A percentile compares a stretch with the other conserved stretches of the same genome.
These are phyloP conservation scores for Croton setiger DNA, from an alignment of 441 rosid genomes.

Conservation along the genomic window DNA sequence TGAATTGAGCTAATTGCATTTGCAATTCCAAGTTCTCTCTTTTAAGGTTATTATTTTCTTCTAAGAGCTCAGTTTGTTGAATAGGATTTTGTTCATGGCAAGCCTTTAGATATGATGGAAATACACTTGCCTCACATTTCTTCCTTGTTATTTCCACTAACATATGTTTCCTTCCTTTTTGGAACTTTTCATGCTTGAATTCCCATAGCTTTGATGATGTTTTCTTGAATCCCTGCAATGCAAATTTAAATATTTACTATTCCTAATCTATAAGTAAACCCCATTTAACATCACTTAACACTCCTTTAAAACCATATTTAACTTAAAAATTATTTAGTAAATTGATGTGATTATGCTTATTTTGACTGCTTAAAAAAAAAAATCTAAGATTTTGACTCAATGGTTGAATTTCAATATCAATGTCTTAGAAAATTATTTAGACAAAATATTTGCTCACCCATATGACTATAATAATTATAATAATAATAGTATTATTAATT, in stretches of 20 bases:
- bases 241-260: too few species aligned
- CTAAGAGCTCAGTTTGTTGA: slow-evolving; percentile 23
- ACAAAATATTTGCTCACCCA: not conserved
- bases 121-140: slow-evolving; percentile 44
- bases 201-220: slow-evolving; percentile 52
- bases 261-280: too few species aligned
- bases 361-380: not conserved
- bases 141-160: slow-evolving; percentile 47
- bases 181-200: slow-evolving; percentile 56
- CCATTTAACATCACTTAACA: too few species aligned
- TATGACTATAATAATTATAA: not conserved
- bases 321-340: too few species aligned
- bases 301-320: too few species aligned
- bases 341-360: not conserved
- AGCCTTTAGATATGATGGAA: slow-evolving; percentile 44
- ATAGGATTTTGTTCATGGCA: slow-evolving; percentile 17
- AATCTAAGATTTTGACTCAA: not conserved
- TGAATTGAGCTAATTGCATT: slow-evolving; percentile 40
- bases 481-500: not conserved
- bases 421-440: not conserved
- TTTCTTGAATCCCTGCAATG: slow-evolving; percentile 73
- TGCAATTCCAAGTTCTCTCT: slow-evolving; percentile 42
- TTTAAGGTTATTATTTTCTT: slow-evolving; percentile 44
- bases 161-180: slow-evolving; percentile 40
- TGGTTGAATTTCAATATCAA: not conserved